Conservation (phyloP, 331 rosid genomes). For the Quercus phellos region DNA sequence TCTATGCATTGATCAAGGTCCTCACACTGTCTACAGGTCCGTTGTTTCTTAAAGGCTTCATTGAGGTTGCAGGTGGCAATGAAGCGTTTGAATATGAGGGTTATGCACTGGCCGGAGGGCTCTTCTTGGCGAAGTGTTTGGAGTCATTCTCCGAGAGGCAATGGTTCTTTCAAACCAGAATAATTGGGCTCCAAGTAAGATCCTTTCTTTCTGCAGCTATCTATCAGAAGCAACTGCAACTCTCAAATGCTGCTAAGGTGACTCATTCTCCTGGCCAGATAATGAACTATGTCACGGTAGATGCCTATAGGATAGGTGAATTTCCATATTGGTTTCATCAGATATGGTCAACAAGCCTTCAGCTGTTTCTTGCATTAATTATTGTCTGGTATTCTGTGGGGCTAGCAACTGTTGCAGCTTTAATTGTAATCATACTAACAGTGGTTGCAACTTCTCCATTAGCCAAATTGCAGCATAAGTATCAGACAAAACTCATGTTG, state of each 20-base stretch:
- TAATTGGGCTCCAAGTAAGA: conserved; percentile 69
- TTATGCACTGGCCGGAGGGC: too few species aligned
- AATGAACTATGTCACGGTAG: conserved; percentile 69
- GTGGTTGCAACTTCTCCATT: conserved; percentile 37
- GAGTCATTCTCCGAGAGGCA: conserved; percentile 56
- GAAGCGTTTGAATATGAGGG: too few species aligned
- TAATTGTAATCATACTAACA: conserved; percentile 31
- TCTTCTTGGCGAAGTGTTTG: too few species aligned
- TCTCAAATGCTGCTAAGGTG: conserved; percentile 52
- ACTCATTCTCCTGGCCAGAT: conserved; percentile 72
- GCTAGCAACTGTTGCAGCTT: conserved; percentile 39
- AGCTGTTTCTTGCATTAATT: conserved; percentile 29
- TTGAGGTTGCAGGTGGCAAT: too few species aligned
- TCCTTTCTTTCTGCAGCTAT: conserved; percentile 78
- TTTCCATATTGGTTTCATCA: conserved; percentile 70
- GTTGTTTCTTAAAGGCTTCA: too few species aligned
- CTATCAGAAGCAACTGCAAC: conserved; percentile 56
- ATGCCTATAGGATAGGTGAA: conserved; percentile 78
- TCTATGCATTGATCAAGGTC: too few species aligned
- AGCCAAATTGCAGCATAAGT: conserved; percentile 40
- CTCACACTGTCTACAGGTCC: too few species aligned
- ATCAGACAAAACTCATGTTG: conserved; percentile 36
- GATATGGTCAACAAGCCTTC: conserved; percentile 25
- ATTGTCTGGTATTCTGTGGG: conserved; percentile 34
- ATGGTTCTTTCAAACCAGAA: conserved; percentile 48